Conservation (phyloP, 352 stramenopile genomes). For the Peronospora belbahrii region DNA sequence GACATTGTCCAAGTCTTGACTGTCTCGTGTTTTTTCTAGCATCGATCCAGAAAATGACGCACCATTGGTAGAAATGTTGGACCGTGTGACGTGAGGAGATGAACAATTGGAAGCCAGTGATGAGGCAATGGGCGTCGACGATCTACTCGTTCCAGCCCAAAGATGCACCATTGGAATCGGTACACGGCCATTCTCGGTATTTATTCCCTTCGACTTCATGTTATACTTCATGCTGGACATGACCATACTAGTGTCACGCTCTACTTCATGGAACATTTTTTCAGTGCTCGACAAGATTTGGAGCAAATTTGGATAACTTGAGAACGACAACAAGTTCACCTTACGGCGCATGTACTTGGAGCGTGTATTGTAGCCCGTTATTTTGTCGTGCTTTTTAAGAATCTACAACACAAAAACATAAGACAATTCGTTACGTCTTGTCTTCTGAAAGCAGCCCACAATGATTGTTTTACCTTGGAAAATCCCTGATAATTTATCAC, state of each 20-base stretch:
- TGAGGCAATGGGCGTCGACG: slow-evolving; percentile 24
- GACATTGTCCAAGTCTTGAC: slow-evolving; percentile 17
- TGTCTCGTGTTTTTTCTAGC: slow-evolving; percentile 35
- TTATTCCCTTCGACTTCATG: slow-evolving; percentile 20
- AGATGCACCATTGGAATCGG: slow-evolving; percentile 19
- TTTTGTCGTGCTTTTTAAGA: slow-evolving; percentile 82
- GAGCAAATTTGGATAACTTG: slow-evolving; percentile 67
- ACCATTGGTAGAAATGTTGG: slow-evolving; percentile 28
- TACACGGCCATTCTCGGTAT: slow-evolving; percentile 2
- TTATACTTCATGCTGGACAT: slow-evolving; percentile 55
- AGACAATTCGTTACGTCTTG: not conserved
- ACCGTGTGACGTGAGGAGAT: slow-evolving; percentile 35
- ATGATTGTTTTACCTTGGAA: slow-evolving; percentile 44
- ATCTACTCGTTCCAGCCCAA: slow-evolving; percentile 4
- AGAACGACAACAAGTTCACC: slow-evolving; percentile 72
- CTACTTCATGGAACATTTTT: slow-evolving; percentile 73
- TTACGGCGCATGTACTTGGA: slow-evolving; percentile 83
- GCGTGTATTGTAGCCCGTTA: slow-evolving; percentile 77
- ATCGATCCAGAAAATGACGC: slow-evolving; percentile 44
- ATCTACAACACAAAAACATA: slow-evolving; percentile 28
- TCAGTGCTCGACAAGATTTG: slow-evolving; percentile 69
- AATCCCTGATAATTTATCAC: slow-evolving; percentile 85
- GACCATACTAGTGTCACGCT: slow-evolving; percentile 46
- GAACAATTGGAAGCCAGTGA: slow-evolving; percentile 25
- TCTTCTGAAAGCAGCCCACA: not conserved